Base-by-base conservation (phyloP, 2,329 filamentous ascomycete species). In the Blumeria graminis region DNA sequence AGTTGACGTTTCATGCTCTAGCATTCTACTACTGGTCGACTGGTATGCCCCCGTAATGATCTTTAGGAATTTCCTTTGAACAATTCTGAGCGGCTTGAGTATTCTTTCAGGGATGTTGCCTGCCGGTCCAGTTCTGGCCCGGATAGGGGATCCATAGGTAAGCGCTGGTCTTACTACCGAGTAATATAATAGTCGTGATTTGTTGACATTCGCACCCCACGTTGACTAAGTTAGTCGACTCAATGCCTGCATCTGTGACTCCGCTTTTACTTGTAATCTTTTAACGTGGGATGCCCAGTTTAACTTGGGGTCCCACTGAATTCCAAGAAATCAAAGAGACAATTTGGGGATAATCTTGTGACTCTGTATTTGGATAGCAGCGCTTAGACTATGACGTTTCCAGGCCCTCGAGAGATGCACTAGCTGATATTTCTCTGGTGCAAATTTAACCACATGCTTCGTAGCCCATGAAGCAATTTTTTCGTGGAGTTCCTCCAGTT, bases 151-250 rank as follows among this genome's bases (percentile, higher is more conserved):
- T 13, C 18, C 45, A 14, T 50, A 50, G 16, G 18, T 50, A 22
- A 50, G 45, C 11, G 22, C 22, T 28, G 45, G 45, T 32, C 45
- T 50, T 11, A 50, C 45, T 50, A 50, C 13, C 22, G 16, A 28
- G 18, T 13, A 28, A 2, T 50, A 50, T 28, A 50, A 28, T 28
- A 50, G 45, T 28, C 32, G 22, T 50, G 45, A 8, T 32, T 54
- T 54, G 10, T 28, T n/a, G 33, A 54, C 38, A n/a, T 1, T 54
- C 13, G 51, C 51, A 22, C 34, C 51, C 33, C 51, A 54, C 51
- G 51, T 54, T 18, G 51, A 54, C 35, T 54, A 33, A n/a, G 51
- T 54, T n/a, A 54, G 51, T 39, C 51, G 16, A 38, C 51, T 54
- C 34, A 54, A 22, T 13, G 14, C 33, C 33, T 54, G 34, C 33